These are phyloP conservation scores for Aegilops longissima DNA, from an alignment of 176 grass and related monocot species.

Conservation along the genomic window DNA sequence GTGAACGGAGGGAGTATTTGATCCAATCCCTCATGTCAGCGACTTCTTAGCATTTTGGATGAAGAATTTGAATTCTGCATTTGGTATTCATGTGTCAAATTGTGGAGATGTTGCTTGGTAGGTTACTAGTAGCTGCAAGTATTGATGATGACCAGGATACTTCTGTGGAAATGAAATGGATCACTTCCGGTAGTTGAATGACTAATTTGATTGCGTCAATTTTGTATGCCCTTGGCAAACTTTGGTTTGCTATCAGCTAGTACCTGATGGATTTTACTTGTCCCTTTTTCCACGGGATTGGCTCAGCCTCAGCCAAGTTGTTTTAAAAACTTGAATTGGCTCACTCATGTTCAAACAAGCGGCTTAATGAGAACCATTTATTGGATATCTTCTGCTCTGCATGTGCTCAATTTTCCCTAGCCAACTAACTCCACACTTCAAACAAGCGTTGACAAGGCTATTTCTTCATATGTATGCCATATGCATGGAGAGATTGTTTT, in stretches of 20 bases:
- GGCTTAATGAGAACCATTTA: not conserved
- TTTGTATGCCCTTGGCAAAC: not conserved
- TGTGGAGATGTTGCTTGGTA: not conserved
- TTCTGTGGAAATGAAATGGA: not conserved
- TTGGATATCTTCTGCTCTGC: not conserved
- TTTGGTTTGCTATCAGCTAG: not conserved
- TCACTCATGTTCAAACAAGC: not conserved
- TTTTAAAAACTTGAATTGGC: not conserved
- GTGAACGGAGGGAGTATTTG: not conserved
- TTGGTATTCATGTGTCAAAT: not conserved
- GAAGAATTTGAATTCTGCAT: not conserved
- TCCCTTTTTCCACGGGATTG: not conserved
- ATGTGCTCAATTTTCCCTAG: not conserved
- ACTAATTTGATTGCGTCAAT: not conserved
- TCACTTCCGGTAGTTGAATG: not conserved
- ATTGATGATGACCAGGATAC: not conserved
- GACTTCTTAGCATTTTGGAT: not conserved
- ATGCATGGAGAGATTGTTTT: not conserved
- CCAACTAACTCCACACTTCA: not conserved
- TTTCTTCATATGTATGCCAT: not conserved
- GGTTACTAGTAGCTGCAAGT: not conserved
- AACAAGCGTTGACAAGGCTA: not conserved
- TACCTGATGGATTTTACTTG: slow-evolving; percentile 2
- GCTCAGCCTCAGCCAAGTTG: not conserved
- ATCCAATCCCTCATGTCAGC: not conserved